These are phyloP conservation scores for Colletotrichum trifolii DNA, from an alignment of 2,329 filamentous ascomycete genomes.

Conservation along the genomic window DNA sequence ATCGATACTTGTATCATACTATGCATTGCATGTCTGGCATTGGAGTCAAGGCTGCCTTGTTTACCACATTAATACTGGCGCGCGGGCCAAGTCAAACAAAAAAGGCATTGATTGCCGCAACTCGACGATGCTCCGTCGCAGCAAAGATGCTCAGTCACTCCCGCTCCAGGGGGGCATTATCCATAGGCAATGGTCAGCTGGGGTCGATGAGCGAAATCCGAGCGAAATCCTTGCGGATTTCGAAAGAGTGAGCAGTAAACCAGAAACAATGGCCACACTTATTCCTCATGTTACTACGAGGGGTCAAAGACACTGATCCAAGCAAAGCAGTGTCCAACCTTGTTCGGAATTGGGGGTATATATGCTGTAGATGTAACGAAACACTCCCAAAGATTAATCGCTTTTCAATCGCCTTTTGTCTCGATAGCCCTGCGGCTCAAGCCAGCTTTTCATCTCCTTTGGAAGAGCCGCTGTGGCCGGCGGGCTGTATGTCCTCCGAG, in stretches of 20 bases:
- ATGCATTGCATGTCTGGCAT: constrained; percentile 1
- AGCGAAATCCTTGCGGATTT: no score
- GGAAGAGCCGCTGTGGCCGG: constrained; percentile 11
- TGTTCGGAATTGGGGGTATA: not conserved
- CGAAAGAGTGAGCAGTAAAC: not conserved
- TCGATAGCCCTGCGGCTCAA: not conserved
- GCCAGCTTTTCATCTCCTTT: constrained; percentile 35
- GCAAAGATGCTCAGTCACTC: no score
- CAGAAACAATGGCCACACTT: no score
- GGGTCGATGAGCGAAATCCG: no score
- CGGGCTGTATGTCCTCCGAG: constrained; percentile 35
- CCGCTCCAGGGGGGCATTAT: no score
- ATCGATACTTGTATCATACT: constrained; percentile 1
- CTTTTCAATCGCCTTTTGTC: not conserved
- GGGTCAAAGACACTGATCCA: no score
- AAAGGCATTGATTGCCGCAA: constrained; percentile 3
- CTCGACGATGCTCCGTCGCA: not conserved
- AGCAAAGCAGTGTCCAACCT: no score
- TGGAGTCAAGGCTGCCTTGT: not conserved
- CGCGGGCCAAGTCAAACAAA: constrained; percentile 20
- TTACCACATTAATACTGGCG: constrained; percentile 3
- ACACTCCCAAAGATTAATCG: not conserved
- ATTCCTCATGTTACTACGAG: no score
- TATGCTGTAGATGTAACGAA: not conserved
- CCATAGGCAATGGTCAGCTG: no score